Evolutionary conservation across 805 yeast species (phyloP).

Genomic region (Candida odintsovae): DNA sequence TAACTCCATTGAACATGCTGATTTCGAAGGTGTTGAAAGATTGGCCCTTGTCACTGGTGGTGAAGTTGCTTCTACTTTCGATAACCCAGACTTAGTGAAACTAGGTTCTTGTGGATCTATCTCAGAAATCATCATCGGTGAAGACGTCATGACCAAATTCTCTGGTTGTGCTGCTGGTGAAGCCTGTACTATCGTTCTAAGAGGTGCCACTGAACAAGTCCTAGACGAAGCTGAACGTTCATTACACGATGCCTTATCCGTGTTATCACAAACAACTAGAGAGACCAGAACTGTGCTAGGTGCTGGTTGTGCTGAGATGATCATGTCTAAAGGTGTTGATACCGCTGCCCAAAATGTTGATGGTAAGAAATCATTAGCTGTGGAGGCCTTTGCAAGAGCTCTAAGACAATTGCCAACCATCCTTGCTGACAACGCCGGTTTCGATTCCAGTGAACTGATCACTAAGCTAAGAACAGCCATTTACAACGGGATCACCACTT

Average conservation of each 20-base stretch:
- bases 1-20: conserved; percentile 96
- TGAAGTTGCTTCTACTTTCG: conserved; percentile 96
- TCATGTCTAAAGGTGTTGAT: conserved; percentile 97
- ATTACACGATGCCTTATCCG: conserved; percentile 93
- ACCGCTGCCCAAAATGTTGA: conserved; percentile 91
- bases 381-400: conserved; percentile 92
- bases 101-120: conserved; percentile 84
- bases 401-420: conserved; percentile 93
- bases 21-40: conserved; percentile 96
- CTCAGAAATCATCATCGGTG: conserved; percentile 92
- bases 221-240: conserved; percentile 97
- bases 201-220: conserved; percentile 97
- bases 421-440: conserved; percentile 95
- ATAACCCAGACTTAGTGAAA: conserved; percentile 78
- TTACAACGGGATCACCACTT: conserved; percentile 85
- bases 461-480: conserved; percentile 79
- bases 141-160: conserved; percentile 82
- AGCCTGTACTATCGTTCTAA: conserved; percentile 91
- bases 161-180: conserved; percentile 95
- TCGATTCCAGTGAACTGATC: conserved; percentile 87
- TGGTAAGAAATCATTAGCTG: conserved; percentile 91
- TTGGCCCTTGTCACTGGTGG: conserved; percentile 96
- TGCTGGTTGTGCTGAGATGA: conserved; percentile 85
- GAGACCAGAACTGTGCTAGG: conserved; percentile 86
- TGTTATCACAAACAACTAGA: conserved; percentile 87